Percentiles rank a stretch among this genome's conserved stretches.
Evolutionary conservation across 2,329 filamentous ascomycete genomes (phyloP).

Genomic region (Microcyclospora tardicrescens): DNA sequence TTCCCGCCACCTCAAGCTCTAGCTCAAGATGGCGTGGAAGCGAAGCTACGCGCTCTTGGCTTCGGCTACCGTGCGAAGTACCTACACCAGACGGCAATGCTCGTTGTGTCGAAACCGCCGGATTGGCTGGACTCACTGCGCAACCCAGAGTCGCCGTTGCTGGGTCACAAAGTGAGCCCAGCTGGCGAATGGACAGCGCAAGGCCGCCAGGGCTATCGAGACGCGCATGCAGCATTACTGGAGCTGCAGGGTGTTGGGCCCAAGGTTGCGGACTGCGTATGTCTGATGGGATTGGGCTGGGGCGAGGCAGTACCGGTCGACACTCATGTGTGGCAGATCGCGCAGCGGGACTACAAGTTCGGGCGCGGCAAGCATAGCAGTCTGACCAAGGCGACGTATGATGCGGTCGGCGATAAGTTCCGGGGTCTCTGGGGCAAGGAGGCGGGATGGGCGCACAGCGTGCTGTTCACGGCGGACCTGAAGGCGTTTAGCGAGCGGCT

Average conservation of each 20-base stretch:
- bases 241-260: conserved; percentile 79
- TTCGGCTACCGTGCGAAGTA: conserved; percentile 95
- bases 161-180: conserved; percentile 32
- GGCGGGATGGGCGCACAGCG: conserved; percentile 94
- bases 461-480: conserved; percentile 88
- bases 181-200: conserved; percentile 38
- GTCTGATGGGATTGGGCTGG: conserved; percentile 92
- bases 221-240: conserved; percentile 69
- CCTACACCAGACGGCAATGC: conserved; percentile 69
- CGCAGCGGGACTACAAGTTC: conserved; percentile 88
- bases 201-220: conserved; percentile 54
- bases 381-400: conserved; percentile 77
- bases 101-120: conserved; percentile 52
- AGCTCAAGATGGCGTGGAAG: conserved; percentile 62
- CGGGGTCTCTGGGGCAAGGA: conserved; percentile 80
- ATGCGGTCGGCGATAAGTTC: conserved; percentile 83
- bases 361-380: conserved; percentile 71
- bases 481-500: conserved; percentile 64
- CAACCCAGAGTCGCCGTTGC: conserved; percentile 59
- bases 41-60: conserved; percentile 65
- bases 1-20: conserved; percentile 69
- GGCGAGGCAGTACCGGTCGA: conserved; percentile 90
- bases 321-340: conserved; percentile 98
- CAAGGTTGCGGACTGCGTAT: conserved; percentile 95
- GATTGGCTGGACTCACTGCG: conserved; percentile 67